These are phyloP conservation scores for Coemansia sp. DNA, from an alignment of 371 early-diverging fungal species.

Conservation along the genomic window DNA sequence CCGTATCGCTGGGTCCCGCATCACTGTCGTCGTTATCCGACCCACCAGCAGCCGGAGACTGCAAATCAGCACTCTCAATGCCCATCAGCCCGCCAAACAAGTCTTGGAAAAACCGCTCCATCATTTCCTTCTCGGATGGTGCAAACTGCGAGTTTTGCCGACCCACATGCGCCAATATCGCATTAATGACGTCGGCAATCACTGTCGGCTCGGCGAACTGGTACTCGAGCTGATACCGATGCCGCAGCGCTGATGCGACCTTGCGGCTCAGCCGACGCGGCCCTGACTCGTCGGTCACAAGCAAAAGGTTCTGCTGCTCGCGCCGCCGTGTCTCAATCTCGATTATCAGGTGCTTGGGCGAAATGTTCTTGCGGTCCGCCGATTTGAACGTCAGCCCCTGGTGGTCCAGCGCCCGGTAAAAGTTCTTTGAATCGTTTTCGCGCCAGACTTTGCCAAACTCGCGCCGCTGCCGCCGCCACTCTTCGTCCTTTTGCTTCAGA, in stretches of 20 bases:
- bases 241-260: constrained; percentile 42
- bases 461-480: constrained; percentile 85
- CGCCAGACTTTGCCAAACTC: constrained; percentile 97
- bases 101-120: constrained; percentile 70
- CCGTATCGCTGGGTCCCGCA: constrained; percentile 15
- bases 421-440: constrained; percentile 90
- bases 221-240: constrained; percentile 53
- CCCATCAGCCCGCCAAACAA: constrained; percentile 76
- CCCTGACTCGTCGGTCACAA: constrained; percentile 17
- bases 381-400: constrained; percentile 87
- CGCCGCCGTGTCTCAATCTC: constrained; percentile 81
- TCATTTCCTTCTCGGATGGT: constrained; percentile 64
- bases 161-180: constrained; percentile 48
- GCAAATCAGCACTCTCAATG: constrained; percentile 46
- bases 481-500: constrained; percentile 96
- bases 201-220: constrained; percentile 39
- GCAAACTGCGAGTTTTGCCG: constrained; percentile 54
- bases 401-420: constrained; percentile 95
- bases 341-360: constrained; percentile 70
- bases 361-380: constrained; percentile 81
- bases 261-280: constrained; percentile 25
- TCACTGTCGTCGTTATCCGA: constrained; percentile 41
- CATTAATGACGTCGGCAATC: constrained; percentile 51
- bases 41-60: neutral
- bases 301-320: constrained; percentile 51